These are phyloP conservation scores for Cercophora newfieldiana DNA, from an alignment of 495 filamentous ascomycete genomes.

Conservation along the genomic window DNA sequence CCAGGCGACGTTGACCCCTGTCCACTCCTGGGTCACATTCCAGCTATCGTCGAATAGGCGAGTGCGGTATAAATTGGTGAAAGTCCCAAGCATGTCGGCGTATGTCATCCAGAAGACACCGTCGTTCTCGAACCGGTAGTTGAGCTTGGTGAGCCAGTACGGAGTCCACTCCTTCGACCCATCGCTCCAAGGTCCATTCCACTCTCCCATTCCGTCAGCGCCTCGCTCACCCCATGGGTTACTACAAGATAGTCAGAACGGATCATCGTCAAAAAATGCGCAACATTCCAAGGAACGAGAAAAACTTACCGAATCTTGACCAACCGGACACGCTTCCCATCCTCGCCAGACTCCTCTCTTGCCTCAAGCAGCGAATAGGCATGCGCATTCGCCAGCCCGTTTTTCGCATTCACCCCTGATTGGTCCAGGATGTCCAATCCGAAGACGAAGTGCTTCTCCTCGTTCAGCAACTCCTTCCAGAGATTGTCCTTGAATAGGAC, in stretches of 20 bases:
- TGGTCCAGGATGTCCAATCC: conserved; percentile 17
- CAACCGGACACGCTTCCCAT: conserved; percentile 41
- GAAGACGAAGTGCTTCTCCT: conserved; percentile 23
- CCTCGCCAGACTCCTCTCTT: conserved; percentile 59
- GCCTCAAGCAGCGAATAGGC: conserved; percentile 75
- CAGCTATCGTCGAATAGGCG: conserved; percentile 69
- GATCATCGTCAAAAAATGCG: background rate
- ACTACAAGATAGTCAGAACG: conserved; percentile 9
- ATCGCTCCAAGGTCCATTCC: conserved; percentile 64
- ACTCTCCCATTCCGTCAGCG: conserved; percentile 51
- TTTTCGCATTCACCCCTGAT: conserved; percentile 13
- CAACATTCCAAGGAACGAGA: no score
- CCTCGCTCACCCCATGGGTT: conserved; percentile 65
- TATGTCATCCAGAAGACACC: conserved; percentile 51
- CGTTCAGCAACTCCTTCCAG: conserved; percentile 66
- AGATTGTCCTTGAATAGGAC: conserved; percentile 70
- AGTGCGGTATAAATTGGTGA: conserved; percentile 68
- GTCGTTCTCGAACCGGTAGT: conserved; percentile 72
- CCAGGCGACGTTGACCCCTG: conserved; percentile 69
- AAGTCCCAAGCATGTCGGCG: conserved; percentile 65
- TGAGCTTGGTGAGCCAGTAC: conserved; percentile 64
- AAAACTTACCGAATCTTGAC: conserved; percentile 54
- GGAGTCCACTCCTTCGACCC: conserved; percentile 74
- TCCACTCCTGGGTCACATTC: conserved; percentile 67
- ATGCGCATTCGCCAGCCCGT: conserved; percentile 64